These are phyloP conservation scores for Phytophthora ramorum DNA, from an alignment of 352 stramenopile species.

Conservation along the genomic window DNA sequence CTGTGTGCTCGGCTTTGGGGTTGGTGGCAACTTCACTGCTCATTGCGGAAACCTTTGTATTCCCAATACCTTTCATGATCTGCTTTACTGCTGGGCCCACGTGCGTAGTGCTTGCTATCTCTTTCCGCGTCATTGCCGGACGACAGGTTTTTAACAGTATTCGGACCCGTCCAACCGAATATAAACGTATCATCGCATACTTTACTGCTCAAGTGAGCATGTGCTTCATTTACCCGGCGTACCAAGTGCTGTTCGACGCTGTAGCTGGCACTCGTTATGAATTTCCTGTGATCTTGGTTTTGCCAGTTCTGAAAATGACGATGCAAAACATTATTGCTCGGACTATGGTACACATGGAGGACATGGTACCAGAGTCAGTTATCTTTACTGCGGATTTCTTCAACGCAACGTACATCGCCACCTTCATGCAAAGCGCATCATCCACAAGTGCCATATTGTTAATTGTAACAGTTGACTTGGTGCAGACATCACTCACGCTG, in stretches of 20 bases:
- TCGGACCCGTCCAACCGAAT: too few relatives aligned
- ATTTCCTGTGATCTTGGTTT: neutral
- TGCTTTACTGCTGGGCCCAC: too few relatives aligned
- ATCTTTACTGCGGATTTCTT: conserved; percentile 8
- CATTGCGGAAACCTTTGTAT: too few relatives aligned
- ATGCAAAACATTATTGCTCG: conserved; percentile 7
- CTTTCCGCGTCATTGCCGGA: too few relatives aligned
- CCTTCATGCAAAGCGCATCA: neutral
- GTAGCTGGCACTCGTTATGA: neutral
- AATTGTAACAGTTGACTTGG: neutral
- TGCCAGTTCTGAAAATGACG: neutral
- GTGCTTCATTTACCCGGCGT: neutral
- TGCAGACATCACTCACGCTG: neutral
- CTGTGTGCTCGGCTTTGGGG: too few relatives aligned
- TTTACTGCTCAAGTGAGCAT: too few relatives aligned
- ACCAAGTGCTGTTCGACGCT: neutral
- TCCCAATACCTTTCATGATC: too few relatives aligned
- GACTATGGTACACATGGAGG: neutral
- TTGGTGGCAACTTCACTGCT: too few relatives aligned
- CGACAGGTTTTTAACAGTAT: too few relatives aligned
- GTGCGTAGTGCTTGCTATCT: too few relatives aligned
- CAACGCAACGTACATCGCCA: conserved; percentile 6
- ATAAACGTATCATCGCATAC: too few relatives aligned
- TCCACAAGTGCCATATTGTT: neutral
- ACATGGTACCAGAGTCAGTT: neutral